A percentile compares a stretch with the other conserved stretches of the same genome.
Evolutionary conservation across 2,329 filamentous ascomycete genomes (phyloP).

Genomic region (Botryotinia narcissicola): DNA sequence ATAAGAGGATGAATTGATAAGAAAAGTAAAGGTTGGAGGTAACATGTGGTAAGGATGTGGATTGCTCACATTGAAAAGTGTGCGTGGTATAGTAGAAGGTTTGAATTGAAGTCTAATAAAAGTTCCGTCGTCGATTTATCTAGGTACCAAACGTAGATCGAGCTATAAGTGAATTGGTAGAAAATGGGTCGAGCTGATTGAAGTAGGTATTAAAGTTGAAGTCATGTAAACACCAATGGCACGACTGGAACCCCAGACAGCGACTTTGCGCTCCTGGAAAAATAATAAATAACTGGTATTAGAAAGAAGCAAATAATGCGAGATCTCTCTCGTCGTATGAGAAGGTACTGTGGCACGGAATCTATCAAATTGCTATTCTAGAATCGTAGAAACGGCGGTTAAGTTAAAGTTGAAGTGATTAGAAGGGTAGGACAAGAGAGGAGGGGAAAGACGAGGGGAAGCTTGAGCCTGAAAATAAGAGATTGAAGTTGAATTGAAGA

Average conservation of each 20-base stretch:
- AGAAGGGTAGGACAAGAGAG: not conserved
- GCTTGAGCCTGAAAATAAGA: not conserved
- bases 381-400: not conserved
- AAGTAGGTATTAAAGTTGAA: not conserved
- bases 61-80: not conserved
- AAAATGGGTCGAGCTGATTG: conserved; percentile 5
- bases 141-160: not conserved
- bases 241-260: not conserved
- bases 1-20: not conserved
- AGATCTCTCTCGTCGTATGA: not conserved
- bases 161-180: conserved; percentile 4
- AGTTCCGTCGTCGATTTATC: not conserved
- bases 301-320: not conserved
- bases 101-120: not conserved
- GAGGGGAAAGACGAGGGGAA: not conserved
- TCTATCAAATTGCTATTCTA: not conserved
- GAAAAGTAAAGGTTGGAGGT: not conserved
- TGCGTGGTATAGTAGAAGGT: too few relatives aligned
- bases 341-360: not conserved
- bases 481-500: conserved; percentile 4
- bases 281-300: not conserved
- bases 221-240: not conserved
- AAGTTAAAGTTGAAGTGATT: not conserved
- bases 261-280: not conserved
- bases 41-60: not conserved